These are phyloP conservation scores for Mycena crocata DNA, from an alignment of 768 basidiomycete species.

Conservation along the genomic window DNA sequence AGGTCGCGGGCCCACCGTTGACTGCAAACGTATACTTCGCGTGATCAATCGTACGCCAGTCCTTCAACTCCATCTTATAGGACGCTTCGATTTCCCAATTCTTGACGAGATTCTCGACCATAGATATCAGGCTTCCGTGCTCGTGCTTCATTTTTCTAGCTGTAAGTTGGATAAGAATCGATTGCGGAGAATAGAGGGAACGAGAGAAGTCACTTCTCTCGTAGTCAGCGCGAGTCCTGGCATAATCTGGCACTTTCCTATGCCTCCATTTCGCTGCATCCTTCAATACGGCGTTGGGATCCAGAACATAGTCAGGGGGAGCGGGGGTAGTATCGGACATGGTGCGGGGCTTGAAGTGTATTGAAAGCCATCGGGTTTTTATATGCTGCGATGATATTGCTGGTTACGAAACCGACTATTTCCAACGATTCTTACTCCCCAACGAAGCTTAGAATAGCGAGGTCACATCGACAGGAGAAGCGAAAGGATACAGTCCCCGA, in stretches of 20 bases:
- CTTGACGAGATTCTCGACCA: conserved; percentile 38
- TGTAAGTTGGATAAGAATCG: conserved; percentile 6
- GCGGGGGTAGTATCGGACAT: conserved; percentile 16
- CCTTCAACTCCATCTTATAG: conserved; percentile 28
- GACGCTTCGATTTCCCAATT: conserved; percentile 36
- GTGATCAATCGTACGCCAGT: conserved; percentile 35
- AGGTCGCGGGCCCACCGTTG: conserved; percentile 27
- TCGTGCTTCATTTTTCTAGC: conserved; percentile 33
- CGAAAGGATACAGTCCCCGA: too few relatives aligned
- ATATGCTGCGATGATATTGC: too few relatives aligned
- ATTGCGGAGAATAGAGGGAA: background rate
- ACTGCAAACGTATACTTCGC: conserved; percentile 30
- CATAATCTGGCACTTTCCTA: conserved; percentile 26
- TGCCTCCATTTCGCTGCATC: conserved; percentile 31
- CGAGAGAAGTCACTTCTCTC: conserved; percentile 12
- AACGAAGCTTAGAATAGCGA: too few relatives aligned
- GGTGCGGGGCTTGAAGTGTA: background rate
- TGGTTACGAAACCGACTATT: conserved; percentile 1
- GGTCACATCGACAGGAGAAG: background rate
- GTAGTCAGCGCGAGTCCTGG: conserved; percentile 25
- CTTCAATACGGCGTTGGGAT: conserved; percentile 30
- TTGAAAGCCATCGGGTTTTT: background rate
- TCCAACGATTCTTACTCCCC: background rate
- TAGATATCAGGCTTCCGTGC: conserved; percentile 23
- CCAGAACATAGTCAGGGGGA: conserved; percentile 30